Evolutionary conservation across 306 rosid species (phyloP).

Genomic region (Rosa multiflora): DNA sequence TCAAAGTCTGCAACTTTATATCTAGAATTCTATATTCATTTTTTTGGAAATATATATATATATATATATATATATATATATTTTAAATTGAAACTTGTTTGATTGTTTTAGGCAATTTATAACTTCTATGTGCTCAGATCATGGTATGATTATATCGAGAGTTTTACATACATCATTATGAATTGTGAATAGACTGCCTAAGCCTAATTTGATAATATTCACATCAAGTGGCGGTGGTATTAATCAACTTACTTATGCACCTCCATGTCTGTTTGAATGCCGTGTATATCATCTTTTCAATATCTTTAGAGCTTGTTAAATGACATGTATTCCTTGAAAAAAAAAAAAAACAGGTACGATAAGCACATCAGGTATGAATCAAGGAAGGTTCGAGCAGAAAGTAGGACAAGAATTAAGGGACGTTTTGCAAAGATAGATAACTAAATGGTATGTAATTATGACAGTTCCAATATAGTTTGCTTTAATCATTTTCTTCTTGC

Average conservation of each 20-base stretch:
- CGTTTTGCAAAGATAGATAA: slow-evolving; percentile 74
- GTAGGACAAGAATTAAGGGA: slow-evolving; percentile 75
- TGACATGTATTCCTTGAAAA: slow-evolving; percentile 26
- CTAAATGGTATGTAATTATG: slow-evolving; percentile 40
- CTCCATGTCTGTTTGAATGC: slow-evolving; percentile 1
- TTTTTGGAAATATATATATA: not conserved
- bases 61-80: too few relatives aligned
- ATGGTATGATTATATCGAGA: not conserved
- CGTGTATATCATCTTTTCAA: not conserved
- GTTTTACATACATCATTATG: not conserved
- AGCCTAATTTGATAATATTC: not conserved
- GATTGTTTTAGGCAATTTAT: not conserved
- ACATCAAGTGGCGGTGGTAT: not conserved
- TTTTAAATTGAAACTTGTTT: not conserved
- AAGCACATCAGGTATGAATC: slow-evolving; percentile 86
- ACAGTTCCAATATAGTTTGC: not conserved
- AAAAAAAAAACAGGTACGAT: slow-evolving; percentile 56
- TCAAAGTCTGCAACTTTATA: not conserved
- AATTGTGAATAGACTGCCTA: not conserved
- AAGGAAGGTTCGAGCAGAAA: slow-evolving; percentile 81
- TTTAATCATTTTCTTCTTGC: not conserved
- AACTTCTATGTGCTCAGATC: not conserved
- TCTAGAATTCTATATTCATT: not conserved
- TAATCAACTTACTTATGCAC: not conserved
- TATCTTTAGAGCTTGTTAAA: not conserved